Percentiles rank a stretch among this genome's conserved stretches.
These are phyloP conservation scores for Lactarius akahatsu DNA, from an alignment of 768 basidiomycete genomes.

Conservation along the genomic window DNA sequence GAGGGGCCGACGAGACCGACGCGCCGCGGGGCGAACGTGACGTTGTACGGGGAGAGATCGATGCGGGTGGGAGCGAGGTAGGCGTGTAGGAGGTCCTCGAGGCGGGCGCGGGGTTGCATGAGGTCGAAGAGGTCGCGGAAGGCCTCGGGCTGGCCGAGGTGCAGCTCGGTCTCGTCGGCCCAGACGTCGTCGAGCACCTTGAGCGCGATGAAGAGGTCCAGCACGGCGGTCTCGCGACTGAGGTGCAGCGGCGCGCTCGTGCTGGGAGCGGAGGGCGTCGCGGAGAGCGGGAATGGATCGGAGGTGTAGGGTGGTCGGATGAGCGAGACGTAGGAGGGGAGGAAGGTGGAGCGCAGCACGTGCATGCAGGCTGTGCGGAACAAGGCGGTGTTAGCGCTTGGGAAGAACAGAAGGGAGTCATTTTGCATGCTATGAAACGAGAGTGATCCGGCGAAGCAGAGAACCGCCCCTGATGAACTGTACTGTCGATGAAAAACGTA, in stretches of 20 bases:
- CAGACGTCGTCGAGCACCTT: constrained; percentile 80
- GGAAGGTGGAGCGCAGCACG: constrained; percentile 71
- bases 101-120: constrained; percentile 65
- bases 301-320: constrained; percentile 70
- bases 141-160: constrained; percentile 70
- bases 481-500: constrained; percentile 32
- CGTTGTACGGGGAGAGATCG: constrained; percentile 24
- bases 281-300: constrained; percentile 61
- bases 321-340: constrained; percentile 60
- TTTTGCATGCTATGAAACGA: too few species aligned
- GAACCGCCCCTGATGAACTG: neutral
- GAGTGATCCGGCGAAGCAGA: neutral
- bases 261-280: constrained; percentile 21
- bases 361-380: constrained; percentile 66
- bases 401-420: neutral
- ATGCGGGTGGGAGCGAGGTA: constrained; percentile 44
- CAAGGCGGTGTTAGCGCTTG: neutral
- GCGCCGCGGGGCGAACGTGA: constrained; percentile 19
- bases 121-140: constrained; percentile 81
- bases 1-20: constrained; percentile 22
- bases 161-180: constrained; percentile 69
- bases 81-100: constrained; percentile 68
- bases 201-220: constrained; percentile 78
- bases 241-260: constrained; percentile 39
- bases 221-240: constrained; percentile 71